Evolutionary conservation across 306 rosid species (phyloP).

Genomic region (Astragalus glycyphyllos): DNA sequence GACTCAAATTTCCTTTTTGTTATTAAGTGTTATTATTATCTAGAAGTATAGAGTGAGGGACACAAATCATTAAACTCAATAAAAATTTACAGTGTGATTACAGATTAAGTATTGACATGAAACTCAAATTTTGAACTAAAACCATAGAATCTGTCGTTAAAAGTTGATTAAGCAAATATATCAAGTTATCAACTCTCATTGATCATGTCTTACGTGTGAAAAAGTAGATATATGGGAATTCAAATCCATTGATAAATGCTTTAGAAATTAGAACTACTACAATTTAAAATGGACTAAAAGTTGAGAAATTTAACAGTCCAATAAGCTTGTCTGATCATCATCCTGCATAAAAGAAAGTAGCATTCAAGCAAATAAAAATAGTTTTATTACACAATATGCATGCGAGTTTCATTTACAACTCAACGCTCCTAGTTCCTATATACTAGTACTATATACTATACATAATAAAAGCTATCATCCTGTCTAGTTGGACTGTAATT

Average conservation of each 20-base stretch:
- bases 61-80: neutral
- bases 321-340: slow-evolving; percentile 31
- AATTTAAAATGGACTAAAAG: neutral
- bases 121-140: neutral
- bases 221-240: neutral
- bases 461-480: slow-evolving; percentile 45
- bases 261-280: neutral
- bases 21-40: too few relatives aligned
- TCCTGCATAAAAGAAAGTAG: slow-evolving; percentile 32
- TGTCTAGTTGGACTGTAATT: slow-evolving; percentile 37
- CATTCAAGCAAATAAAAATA: slow-evolving; percentile 43
- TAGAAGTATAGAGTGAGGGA: neutral
- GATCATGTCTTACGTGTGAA: neutral
- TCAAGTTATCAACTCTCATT: neutral
- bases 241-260: neutral
- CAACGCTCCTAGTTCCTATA: slow-evolving; percentile 48
- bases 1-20: too few relatives aligned
- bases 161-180: neutral
- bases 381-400: slow-evolving; percentile 51
- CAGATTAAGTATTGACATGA: neutral
- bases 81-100: neutral
- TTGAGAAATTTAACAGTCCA: slow-evolving; percentile 29
- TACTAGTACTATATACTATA: slow-evolving; percentile 20
- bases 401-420: slow-evolving; percentile 54
- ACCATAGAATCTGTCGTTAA: neutral